Percentiles rank a stretch among this genome's conserved stretches.
These are phyloP conservation scores for Ligustrum vulgare DNA, from an alignment of 257 asterid genomes.

Conservation along the genomic window DNA sequence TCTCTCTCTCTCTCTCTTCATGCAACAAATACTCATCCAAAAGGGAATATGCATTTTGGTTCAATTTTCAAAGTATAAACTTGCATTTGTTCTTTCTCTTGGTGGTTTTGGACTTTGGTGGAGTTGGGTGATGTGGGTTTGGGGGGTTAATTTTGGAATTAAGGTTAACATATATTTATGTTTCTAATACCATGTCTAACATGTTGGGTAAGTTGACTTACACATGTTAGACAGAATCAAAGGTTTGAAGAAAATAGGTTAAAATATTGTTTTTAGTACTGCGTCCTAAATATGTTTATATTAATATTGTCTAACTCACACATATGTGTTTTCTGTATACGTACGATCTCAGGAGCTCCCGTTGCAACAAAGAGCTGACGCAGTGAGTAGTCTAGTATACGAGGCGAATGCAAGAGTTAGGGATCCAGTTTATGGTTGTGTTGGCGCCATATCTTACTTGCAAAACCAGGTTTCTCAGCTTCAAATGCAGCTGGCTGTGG, in stretches of 20 bases:
- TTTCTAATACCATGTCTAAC: not conserved
- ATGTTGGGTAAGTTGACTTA: not conserved
- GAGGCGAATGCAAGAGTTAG: constrained; percentile 51
- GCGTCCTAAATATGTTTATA: not conserved
- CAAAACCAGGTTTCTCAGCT: constrained; percentile 55
- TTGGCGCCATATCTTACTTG: constrained; percentile 51
- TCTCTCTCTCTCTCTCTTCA: not conserved
- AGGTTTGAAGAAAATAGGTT: not conserved
- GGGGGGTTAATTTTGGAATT: not conserved
- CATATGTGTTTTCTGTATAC: not conserved
- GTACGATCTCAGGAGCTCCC: constrained; percentile 53
- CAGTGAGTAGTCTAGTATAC: constrained; percentile 56
- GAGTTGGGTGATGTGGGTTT: not conserved
- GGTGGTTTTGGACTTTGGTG: not conserved
- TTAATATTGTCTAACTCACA: too few species aligned
- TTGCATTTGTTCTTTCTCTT: not conserved
- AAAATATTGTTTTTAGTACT: not conserved
- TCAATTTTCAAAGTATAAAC: not conserved
- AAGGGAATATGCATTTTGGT: not conserved
- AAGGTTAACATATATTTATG: not conserved
- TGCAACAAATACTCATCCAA: not conserved
- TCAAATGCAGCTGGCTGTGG: constrained; percentile 58
- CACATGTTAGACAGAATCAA: not conserved
- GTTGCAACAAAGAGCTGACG: constrained; percentile 42
- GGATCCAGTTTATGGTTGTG: constrained; percentile 60